Conservation (phyloP, 2,329 filamentous ascomycete genomes). For the Botrytis fabae region DNA sequence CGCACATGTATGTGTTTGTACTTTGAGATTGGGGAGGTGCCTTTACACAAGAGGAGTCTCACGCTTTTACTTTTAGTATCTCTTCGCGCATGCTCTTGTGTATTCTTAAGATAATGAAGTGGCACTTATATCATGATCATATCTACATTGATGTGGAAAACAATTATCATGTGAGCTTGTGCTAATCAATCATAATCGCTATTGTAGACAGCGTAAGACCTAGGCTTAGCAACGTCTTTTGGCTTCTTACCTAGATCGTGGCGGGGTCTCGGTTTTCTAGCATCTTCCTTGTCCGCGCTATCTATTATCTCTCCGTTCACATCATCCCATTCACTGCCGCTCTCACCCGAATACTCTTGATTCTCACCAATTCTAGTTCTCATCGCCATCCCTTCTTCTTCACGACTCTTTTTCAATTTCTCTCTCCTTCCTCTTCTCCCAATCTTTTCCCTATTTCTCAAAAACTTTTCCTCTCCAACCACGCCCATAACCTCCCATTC, state of each 20-base stretch:
- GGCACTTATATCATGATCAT: slow-evolving; percentile 8
- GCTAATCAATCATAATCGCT: slow-evolving; percentile 15
- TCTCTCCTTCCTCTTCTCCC: slow-evolving; percentile 26
- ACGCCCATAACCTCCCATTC: slow-evolving; percentile 38
- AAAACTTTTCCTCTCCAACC: slow-evolving; percentile 32
- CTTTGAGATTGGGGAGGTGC: slow-evolving; percentile 5
- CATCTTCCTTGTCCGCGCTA: background rate
- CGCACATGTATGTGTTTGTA: slow-evolving; percentile 15
- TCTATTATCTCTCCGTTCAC: background rate
- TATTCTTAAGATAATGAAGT: slow-evolving; percentile 24
- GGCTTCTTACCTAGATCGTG: background rate
- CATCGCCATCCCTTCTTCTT: background rate
- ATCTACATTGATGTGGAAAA: background rate
- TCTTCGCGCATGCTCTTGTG: slow-evolving; percentile 4
- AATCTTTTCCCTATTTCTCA: slow-evolving; percentile 28
- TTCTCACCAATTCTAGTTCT: background rate
- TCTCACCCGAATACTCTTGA: slow-evolving; percentile 12
- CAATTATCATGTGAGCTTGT: background rate
- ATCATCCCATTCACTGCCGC: slow-evolving; percentile 18
- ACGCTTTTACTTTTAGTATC: slow-evolving; percentile 10
- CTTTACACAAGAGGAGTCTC: slow-evolving; percentile 15
- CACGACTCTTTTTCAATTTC: background rate
- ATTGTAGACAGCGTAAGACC: slow-evolving; percentile 22
- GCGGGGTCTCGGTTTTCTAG: background rate
- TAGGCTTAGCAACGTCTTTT: background rate